Evolutionary conservation across 2,329 filamentous ascomycete species (phyloP), one percentile per base, ranked within the genome.

Genomic region (Aspergillus floridensis): DNA sequence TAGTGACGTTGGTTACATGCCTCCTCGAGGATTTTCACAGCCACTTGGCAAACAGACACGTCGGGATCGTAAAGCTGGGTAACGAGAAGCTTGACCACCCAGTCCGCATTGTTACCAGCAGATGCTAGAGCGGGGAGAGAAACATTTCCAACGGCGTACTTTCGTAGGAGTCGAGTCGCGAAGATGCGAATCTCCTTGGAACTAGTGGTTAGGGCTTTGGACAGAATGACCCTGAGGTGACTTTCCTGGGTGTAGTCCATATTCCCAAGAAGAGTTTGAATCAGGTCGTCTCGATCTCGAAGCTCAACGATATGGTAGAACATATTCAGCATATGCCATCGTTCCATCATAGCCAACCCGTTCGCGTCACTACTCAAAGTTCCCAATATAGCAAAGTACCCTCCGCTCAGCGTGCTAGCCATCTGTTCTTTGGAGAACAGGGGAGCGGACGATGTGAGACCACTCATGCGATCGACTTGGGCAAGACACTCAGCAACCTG

Each of bases 281-380:
- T 92, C 60, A 99, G 81, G 73, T 99, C 95, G 49, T 93, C 92
- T 2, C 95, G 89, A 74, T 95, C 90, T 68, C 90, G 92, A 49
- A 96, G 82, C 70, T 98, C 93, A 59, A 97, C 85, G 62, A 99
- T 96, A 75, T 98, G 95, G 73, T 99, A 99, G 82, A 98, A 96
- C 92, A 99, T 99, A 76, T 98, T 98, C 78, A 97, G 93, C 83
- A 99, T 96, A 68, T 92, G 91, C 93, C 95, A 98, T 68, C 92
- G 84, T 73, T 98, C 93, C 71, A 99, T 85, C 78, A 99, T 93
- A 62, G 89, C 87, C 24, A 98, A 82, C 0, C 95, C 95, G 67
- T 89, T 91, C 0, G 84, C 79, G 68, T 96, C 92, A 56, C 88
- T 88, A 67, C 90, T 98, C 59, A 99, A 78, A 11, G 91, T 88